A percentile compares a stretch with the other conserved stretches of the same genome.
Evolutionary conservation across 2,329 filamentous ascomycete species (phyloP).

Genomic region (Diaporthe nobilis): DNA sequence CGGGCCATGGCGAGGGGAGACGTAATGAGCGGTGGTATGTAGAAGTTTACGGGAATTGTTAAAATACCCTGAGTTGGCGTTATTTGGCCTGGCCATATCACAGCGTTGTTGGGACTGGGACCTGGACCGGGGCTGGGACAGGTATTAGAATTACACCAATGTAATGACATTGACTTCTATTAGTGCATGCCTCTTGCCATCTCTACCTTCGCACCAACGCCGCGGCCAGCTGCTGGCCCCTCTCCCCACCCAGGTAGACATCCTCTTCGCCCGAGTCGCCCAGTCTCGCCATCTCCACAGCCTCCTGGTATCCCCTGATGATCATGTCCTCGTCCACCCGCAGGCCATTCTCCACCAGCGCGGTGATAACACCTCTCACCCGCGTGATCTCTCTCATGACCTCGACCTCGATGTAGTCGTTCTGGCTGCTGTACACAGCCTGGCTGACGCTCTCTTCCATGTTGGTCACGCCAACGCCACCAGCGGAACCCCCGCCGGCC

Average conservation of each 20-base stretch:
- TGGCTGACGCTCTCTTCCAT: slow-evolving; percentile 89
- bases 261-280: slow-evolving; percentile 69
- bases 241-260: slow-evolving; percentile 72
- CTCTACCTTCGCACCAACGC: slow-evolving; percentile 50
- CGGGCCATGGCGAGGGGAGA: slow-evolving; percentile 58
- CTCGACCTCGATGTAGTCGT: slow-evolving; percentile 83
- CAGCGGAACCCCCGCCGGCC: slow-evolving; percentile 59
- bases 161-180: neutral
- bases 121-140: neutral
- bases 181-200: neutral
- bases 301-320: slow-evolving; percentile 84
- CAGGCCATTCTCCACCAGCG: slow-evolving; percentile 85
- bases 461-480: slow-evolving; percentile 81
- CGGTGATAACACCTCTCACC: slow-evolving; percentile 84
- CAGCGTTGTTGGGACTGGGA: neutral
- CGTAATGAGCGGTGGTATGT: slow-evolving; percentile 36
- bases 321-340: slow-evolving; percentile 94
- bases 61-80: neutral
- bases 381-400: slow-evolving; percentile 91
- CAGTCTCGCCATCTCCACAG: slow-evolving; percentile 79
- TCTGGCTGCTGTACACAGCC: slow-evolving; percentile 94
- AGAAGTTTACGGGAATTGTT: neutral
- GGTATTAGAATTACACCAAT: neutral
- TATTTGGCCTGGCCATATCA: neutral
- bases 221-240: slow-evolving; percentile 65